Evolutionary conservation across 768 basidiomycete genomes (phyloP), one percentile per base, ranked within the genome.

Genomic region (Naganishia vaughanmartiniae): DNA sequence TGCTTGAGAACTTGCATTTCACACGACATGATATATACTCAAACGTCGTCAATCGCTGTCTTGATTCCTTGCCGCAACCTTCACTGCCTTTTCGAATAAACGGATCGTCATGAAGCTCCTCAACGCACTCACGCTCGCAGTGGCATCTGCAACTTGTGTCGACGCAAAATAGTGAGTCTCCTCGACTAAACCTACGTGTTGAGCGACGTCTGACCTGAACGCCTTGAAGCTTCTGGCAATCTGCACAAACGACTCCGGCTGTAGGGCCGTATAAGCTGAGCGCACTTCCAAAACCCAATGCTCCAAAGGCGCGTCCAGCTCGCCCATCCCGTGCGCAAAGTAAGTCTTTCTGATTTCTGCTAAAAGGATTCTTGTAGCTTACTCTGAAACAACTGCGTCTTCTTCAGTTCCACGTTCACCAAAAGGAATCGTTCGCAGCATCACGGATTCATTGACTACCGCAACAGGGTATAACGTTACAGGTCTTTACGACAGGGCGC

Each of bases 401-500:
- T 31, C 21, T 6, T 12, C 30, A 57, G 26, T 10, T 39, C n/a
- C 24, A 19, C 28, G 33, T 34, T 21, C 54, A 2, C 67, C 31
- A 26, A 53, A 54, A 53, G 34, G 54, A 7, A 11, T 46, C 9
- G 36, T 55, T 19, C 24, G 33, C 26, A 34, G 34, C 7, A 33
- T 55, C 34, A 45, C 54, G 26, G 54, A 68, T 54, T 73, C 82
- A 55, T 71, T 75, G 24, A 77, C 74, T 36, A 11, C 58, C 17
- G 19, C 57, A 28, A 71, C 69, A 15, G 73, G 69, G 21, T 42
- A 56, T 28, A 72, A 86, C 19, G 76, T 92, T 58, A 84, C 85
- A 9, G 84, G 84, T 0, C 84, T 83, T 26, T 88, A 89, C 34
- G 80, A 89, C 4, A 84, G 83, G 33, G 83, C 83, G 0, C 71